Conservation (phyloP, 2,329 filamentous ascomycete genomes). For the Pseudophaeomoniella oleicola region DNA sequence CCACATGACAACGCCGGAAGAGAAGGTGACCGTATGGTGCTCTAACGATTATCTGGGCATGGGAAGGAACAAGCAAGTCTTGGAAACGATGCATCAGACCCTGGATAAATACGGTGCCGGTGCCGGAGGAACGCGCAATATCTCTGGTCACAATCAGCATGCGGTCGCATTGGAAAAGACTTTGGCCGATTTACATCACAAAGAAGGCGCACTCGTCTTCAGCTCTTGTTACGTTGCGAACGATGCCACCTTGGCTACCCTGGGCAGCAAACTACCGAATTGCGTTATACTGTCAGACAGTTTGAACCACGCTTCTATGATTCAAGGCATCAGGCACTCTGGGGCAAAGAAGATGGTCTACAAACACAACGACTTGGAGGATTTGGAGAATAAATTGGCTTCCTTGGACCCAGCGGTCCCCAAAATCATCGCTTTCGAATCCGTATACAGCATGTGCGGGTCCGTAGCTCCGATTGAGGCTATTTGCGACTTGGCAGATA, state of each 20-base stretch:
- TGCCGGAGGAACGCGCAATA: conserved; percentile 90
- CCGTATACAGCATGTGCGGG: conserved; percentile 98
- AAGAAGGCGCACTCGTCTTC: conserved; percentile 87
- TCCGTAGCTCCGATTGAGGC: conserved; percentile 90
- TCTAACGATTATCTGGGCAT: conserved; percentile 98
- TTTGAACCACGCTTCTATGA: conserved; percentile 97
- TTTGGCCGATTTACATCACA: conserved; percentile 75
- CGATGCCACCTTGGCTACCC: conserved; percentile 85
- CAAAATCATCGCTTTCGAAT: conserved; percentile 98
- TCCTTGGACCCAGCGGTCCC: conserved; percentile 71
- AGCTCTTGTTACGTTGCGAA: conserved; percentile 98
- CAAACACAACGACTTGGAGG: conserved; percentile 92
- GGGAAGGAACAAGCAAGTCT: conserved; percentile 76
- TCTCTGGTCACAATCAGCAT: conserved; percentile 94
- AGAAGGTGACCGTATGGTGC: conserved; percentile 94
- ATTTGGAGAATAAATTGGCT: conserved; percentile 83
- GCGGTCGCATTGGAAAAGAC: conserved; percentile 72
- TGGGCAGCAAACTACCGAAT: conserved; percentile 92
- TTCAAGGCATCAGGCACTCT: conserved; percentile 94
- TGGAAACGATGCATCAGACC: conserved; percentile 87
- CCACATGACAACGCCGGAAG: conserved; percentile 70
- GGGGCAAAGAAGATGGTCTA: conserved; percentile 96
- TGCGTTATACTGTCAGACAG: conserved; percentile 98
- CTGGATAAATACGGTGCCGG: conserved; percentile 90
- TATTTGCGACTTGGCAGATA: conserved; percentile 91